Conservation (phyloP, 495 filamentous ascomycete species). For the Schizothecium vesticola region DNA sequence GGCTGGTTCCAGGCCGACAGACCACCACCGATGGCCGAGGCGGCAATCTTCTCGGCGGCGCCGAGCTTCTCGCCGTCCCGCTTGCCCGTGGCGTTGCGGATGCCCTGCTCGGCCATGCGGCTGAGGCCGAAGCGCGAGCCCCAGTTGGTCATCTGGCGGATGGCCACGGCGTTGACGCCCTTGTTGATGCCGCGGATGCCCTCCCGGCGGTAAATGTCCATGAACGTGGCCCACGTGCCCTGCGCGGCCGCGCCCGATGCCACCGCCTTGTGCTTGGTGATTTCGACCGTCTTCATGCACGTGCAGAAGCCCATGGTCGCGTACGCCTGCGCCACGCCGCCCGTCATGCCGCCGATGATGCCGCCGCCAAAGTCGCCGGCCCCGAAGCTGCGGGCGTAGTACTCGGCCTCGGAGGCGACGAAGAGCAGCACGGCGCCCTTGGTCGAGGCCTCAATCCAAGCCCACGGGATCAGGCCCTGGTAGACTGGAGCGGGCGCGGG, state of each 20-base stretch:
- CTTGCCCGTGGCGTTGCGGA: constrained; percentile 77
- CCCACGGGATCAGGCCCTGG: constrained; percentile 99
- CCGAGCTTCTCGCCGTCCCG: constrained; percentile 65
- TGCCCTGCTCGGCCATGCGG: constrained; percentile 81
- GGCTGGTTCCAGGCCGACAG: constrained; percentile 98
- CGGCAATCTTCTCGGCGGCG: constrained; percentile 81
- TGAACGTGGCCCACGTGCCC: constrained; percentile 88
- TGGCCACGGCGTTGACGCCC: constrained; percentile 96
- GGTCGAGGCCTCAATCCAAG: constrained; percentile 99
- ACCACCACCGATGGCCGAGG: constrained; percentile 84
- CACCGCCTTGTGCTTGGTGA: constrained; percentile 95
- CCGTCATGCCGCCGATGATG: constrained; percentile 86
- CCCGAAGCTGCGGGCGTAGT: constrained; percentile 73
- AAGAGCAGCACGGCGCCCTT: constrained; percentile 99
- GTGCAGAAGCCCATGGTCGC: constrained; percentile 99
- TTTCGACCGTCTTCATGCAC: constrained; percentile 99
- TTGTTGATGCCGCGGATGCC: constrained; percentile 95
- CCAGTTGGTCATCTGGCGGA: constrained; percentile 99
- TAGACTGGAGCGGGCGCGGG: constrained; percentile 60
- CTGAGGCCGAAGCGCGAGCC: constrained; percentile 91
- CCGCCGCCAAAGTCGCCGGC: constrained; percentile 81
- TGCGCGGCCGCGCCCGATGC: constrained; percentile 74
- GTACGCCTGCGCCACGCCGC: constrained; percentile 95
- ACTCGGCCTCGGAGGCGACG: constrained; percentile 97
- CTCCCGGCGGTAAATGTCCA: constrained; percentile 92